A percentile compares a stretch with the other conserved stretches of the same genome.
Evolutionary conservation across 1,284 basidiomycete species (phyloP).

Genomic region (Ganoderma sinense): DNA sequence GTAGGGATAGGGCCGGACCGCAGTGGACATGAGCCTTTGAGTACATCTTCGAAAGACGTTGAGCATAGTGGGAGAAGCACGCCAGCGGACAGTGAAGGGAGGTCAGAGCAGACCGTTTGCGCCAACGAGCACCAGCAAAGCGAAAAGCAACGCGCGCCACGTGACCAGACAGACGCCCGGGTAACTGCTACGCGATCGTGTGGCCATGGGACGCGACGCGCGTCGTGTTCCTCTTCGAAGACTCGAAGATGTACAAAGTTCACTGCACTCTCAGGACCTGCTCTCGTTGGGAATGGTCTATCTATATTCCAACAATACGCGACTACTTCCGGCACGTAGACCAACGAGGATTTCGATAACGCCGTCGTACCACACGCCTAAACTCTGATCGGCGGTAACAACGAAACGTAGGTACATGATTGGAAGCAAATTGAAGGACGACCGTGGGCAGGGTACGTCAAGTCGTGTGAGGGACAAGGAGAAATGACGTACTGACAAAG

Average conservation of each 20-base stretch:
- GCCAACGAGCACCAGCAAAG: conserved; percentile 13
- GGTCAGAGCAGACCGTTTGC: background rate
- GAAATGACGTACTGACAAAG: conserved; percentile 19
- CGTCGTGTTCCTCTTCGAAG: background rate
- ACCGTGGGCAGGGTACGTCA: conserved; percentile 8
- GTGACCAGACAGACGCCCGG: conserved; percentile 19
- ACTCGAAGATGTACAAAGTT: background rate
- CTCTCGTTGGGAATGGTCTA: background rate
- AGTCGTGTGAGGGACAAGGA: conserved; percentile 13
- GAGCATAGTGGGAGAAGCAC: conserved; percentile 31
- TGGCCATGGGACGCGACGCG: conserved; percentile 15
- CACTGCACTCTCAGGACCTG: background rate
- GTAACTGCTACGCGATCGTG: background rate
- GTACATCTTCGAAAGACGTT: conserved; percentile 38
- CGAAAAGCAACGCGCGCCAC: conserved; percentile 26
- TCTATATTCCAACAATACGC: background rate
- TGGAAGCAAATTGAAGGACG: background rate
- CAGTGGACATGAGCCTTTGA: conserved; percentile 52
- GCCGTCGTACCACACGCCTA: background rate
- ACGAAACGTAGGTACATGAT: background rate
- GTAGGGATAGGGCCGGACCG: conserved; percentile 70
- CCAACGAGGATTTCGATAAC: background rate
- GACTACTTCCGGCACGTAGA: background rate
- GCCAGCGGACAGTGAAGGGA: conserved; percentile 7
- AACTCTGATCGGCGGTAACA: background rate